These are phyloP conservation scores for Spencermartinsiella europaea DNA, from an alignment of 805 yeast species.

Conservation along the genomic window DNA sequence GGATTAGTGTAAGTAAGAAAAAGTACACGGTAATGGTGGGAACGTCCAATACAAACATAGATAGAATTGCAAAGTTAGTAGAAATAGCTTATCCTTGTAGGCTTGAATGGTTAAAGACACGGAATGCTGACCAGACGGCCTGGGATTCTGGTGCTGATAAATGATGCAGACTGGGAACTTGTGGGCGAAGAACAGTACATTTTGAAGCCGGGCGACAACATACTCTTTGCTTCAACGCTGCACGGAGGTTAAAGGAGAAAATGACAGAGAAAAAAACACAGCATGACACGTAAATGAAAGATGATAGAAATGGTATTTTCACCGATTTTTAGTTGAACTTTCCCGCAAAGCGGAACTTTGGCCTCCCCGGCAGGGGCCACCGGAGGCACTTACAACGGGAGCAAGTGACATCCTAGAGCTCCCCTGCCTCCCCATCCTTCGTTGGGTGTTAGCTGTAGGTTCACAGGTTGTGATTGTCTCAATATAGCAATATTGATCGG, in stretches of 20 bases:
- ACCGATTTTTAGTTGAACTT: background rate
- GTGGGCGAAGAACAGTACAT: constrained; percentile 82
- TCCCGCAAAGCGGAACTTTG: background rate
- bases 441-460: constrained; percentile 39
- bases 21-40: too few species aligned
- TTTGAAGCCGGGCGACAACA: constrained; percentile 68
- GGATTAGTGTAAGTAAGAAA: constrained; percentile 46
- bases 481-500: constrained; percentile 24
- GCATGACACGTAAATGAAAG: background rate
- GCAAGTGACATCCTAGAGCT: constrained; percentile 59
- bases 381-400: constrained; percentile 25
- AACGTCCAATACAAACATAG: too few species aligned
- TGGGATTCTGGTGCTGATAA: constrained; percentile 84
- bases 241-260: constrained; percentile 86
- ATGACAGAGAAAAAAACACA: too few species aligned
- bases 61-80: too few species aligned
- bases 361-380: too few species aligned
- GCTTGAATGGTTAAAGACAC: background rate
- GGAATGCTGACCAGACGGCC: constrained; percentile 47
- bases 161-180: constrained; percentile 95
- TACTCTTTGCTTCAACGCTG: constrained; percentile 86
- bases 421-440: constrained; percentile 62
- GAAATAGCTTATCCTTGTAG: background rate
- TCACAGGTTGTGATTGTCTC: constrained; percentile 16
- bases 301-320: background rate